Evolutionary conservation across 768 basidiomycete species (phyloP).

Genomic region (Butyriboletus loyo): DNA sequence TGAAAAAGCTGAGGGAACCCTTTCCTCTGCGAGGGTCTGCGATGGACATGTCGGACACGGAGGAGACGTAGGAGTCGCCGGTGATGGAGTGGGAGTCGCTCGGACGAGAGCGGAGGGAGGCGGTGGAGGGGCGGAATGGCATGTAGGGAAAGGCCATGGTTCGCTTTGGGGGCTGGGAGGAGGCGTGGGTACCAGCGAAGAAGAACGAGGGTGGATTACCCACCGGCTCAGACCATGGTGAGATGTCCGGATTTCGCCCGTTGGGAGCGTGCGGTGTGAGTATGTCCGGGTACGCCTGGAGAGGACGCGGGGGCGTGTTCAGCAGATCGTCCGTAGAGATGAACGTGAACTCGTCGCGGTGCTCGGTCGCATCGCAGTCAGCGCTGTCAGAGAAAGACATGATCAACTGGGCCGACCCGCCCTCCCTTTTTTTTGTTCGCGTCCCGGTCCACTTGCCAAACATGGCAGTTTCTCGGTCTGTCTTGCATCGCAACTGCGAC

Average conservation of each 20-base stretch:
- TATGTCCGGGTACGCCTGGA: slow-evolving; percentile 12
- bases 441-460: slow-evolving; percentile 1
- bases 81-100: slow-evolving; percentile 30
- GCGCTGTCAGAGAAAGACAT: slow-evolving; percentile 15
- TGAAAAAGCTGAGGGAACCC: slow-evolving; percentile 41
- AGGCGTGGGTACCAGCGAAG: slow-evolving; percentile 7
- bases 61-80: slow-evolving; percentile 28
- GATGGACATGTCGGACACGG: slow-evolving; percentile 35
- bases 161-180: slow-evolving; percentile 17
- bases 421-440: not conserved
- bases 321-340: slow-evolving; percentile 2
- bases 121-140: slow-evolving; percentile 29
- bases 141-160: slow-evolving; percentile 28
- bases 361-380: not conserved
- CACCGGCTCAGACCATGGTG: slow-evolving; percentile 22
- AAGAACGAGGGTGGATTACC: not conserved
- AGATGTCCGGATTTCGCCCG: slow-evolving; percentile 14
- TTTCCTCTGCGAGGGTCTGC: slow-evolving; percentile 44
- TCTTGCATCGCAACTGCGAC: slow-evolving; percentile 11
- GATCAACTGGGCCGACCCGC: not conserved
- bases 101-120: slow-evolving; percentile 26
- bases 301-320: not conserved
- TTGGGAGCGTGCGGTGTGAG: not conserved
- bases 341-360: slow-evolving; percentile 13
- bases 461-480: slow-evolving; percentile 10